Evolutionary conservation across 228 moss, liverwort and hornwort species (phyloP).

Genomic region (Sphagnum fallax): DNA sequence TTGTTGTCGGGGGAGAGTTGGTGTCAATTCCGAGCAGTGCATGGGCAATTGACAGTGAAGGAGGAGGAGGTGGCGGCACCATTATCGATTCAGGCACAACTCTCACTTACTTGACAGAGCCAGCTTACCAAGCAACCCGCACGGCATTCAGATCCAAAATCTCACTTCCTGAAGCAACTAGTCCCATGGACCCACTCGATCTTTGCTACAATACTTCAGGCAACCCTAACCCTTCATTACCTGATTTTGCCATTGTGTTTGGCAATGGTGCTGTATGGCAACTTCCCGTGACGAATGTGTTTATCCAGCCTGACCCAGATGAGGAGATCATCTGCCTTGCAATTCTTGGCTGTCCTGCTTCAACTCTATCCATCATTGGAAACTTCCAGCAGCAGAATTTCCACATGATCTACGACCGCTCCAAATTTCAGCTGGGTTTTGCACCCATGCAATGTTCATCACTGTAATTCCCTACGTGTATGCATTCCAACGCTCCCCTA

Average conservation of each 20-base stretch:
- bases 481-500: too few species aligned
- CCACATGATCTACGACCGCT: constrained; percentile 46
- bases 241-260: constrained; percentile 31
- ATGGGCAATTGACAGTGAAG: constrained; percentile 34
- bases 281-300: constrained; percentile 42
- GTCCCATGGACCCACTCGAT: constrained; percentile 18
- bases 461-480: neutral
- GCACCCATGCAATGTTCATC: constrained; percentile 30
- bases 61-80: constrained; percentile 50
- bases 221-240: constrained; percentile 22
- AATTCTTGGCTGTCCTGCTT: constrained; percentile 23
- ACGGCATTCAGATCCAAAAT: constrained; percentile 24
- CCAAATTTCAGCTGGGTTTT: constrained; percentile 37
- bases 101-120: constrained; percentile 44
- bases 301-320: constrained; percentile 44
- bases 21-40: constrained; percentile 24
- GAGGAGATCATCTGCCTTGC: constrained; percentile 41
- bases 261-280: constrained; percentile 32
- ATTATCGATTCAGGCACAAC: constrained; percentile 61
- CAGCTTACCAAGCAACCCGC: constrained; percentile 30
- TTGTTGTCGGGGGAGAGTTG: constrained; percentile 30
- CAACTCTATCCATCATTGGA: constrained; percentile 38
- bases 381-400: constrained; percentile 63
- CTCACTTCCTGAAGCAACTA: constrained; percentile 15
- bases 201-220: constrained; percentile 36